These are phyloP conservation scores for Russula vinacea DNA, from an alignment of 768 basidiomycete species.

Conservation along the genomic window DNA sequence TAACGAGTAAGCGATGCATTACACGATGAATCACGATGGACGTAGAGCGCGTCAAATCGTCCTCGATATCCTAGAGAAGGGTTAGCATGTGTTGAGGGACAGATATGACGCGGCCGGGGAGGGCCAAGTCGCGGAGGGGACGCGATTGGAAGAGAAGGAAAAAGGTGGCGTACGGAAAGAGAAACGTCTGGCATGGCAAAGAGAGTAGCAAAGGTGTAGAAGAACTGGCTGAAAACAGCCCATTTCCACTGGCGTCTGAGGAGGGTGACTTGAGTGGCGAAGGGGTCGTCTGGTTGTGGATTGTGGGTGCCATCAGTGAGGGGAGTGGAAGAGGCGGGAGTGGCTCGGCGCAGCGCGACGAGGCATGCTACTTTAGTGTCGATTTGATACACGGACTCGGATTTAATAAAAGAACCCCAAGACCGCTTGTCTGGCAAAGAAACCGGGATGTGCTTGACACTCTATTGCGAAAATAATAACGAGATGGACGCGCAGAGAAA, in stretches of 20 bases:
- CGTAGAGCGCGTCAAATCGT: conserved; percentile 63
- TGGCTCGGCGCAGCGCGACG: conserved; percentile 35
- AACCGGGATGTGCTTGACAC: neutral
- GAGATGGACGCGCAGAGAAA: conserved; percentile 5
- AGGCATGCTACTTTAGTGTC: conserved; percentile 36
- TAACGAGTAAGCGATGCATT: conserved; percentile 70
- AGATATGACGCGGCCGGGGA: conserved; percentile 17
- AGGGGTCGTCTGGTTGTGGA: conserved; percentile 29
- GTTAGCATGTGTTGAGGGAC: conserved; percentile 12
- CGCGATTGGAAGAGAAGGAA: conserved; percentile 6
- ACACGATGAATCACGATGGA: conserved; percentile 63
- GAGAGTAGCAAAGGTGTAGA: conserved; percentile 75
- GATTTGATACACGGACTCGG: conserved; percentile 36
- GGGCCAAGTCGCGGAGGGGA: conserved; percentile 3
- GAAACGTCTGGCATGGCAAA: conserved; percentile 71
- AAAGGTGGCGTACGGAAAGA: conserved; percentile 48
- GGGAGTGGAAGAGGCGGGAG: conserved; percentile 28
- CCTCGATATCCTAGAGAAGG: conserved; percentile 65
- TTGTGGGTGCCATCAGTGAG: conserved; percentile 19
- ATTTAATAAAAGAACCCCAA: conserved; percentile 29
- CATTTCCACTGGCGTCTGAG: conserved; percentile 88
- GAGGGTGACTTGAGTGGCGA: conserved; percentile 40
- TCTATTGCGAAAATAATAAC: conserved; percentile 13
- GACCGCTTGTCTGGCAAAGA: neutral
- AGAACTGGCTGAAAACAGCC: conserved; percentile 90